A percentile compares a stretch with the other conserved stretches of the same genome.
phyloP scores from a whole-genome alignment of 257 asterid genomes.

The Scutellaria minor region DNA sequence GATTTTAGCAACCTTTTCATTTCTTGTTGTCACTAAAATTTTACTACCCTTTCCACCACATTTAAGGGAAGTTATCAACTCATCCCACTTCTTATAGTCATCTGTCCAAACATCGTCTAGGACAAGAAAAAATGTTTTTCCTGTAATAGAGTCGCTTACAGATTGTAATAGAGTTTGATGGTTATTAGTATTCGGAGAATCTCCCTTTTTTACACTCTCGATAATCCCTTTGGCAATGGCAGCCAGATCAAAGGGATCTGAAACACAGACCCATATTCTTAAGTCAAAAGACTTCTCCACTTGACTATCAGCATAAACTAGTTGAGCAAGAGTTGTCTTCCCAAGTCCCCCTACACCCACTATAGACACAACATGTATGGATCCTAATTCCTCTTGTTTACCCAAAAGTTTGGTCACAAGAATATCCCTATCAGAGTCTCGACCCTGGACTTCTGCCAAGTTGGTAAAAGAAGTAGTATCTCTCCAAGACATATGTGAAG shows the following conservation, averaged over 20 bases:
- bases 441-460: neutral
- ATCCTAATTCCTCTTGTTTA: neutral
- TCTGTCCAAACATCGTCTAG: conserved; percentile 21
- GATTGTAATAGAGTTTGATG: neutral
- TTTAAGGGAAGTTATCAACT: neutral
- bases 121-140: conserved; percentile 6
- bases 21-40: conserved; percentile 3
- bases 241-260: conserved; percentile 2
- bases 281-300: neutral
- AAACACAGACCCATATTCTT: conserved; percentile 20
- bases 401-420: neutral
- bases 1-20: neutral
- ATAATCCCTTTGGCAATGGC: conserved; percentile 5
- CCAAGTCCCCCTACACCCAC: conserved; percentile 21
- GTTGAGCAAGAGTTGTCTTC: conserved; percentile 18
- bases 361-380: neutral
- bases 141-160: neutral
- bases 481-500: neutral
- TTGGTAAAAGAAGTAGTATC: neutral
- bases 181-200: neutral
- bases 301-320: neutral
- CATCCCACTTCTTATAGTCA: neutral
- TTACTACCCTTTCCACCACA: neutral
- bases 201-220: neutral
- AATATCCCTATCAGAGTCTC: neutral